Conservation (phyloP, 139 green algal species). For the Chlamydomonas asymmetrica region DNA sequence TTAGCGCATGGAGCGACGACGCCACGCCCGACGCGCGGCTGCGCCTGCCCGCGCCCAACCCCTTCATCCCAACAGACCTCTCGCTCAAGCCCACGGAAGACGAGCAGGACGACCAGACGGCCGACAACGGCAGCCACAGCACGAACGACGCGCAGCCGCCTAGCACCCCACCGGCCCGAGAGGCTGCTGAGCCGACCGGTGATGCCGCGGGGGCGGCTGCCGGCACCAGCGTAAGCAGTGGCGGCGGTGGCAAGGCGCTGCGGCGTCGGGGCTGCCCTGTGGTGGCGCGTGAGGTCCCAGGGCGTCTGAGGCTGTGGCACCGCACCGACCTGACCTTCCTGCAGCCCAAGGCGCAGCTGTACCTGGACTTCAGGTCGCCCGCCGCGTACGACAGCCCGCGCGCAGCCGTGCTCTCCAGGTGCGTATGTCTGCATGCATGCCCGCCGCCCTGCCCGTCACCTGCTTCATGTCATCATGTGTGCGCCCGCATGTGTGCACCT, state of each 20-base stretch:
- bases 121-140: too few relatives aligned
- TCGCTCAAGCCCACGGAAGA: too few relatives aligned
- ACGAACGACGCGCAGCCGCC: too few relatives aligned
- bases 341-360: conserved; percentile 66
- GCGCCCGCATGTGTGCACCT: too few relatives aligned
- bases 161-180: too few relatives aligned
- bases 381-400: conserved; percentile 34
- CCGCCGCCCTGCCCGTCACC: too few relatives aligned
- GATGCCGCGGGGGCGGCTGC: too few relatives aligned
- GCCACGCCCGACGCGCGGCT: conserved; percentile 38
- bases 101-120: too few relatives aligned
- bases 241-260: too few relatives aligned
- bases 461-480: neutral
- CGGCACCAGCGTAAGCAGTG: too few relatives aligned
- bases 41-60: conserved; percentile 78
- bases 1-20: conserved; percentile 23
- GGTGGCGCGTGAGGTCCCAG: conserved; percentile 24
- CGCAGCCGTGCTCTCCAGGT: conserved; percentile 17
- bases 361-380: conserved; percentile 58
- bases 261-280: too few relatives aligned
- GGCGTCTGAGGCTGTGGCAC: conserved; percentile 34
- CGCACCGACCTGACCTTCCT: conserved; percentile 42
- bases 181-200: too few relatives aligned
- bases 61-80: conserved; percentile 83
- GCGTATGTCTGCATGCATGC: neutral